Conservation (phyloP, 2,329 filamentous ascomycete species). For the Leptographium galeiforme region DNA sequence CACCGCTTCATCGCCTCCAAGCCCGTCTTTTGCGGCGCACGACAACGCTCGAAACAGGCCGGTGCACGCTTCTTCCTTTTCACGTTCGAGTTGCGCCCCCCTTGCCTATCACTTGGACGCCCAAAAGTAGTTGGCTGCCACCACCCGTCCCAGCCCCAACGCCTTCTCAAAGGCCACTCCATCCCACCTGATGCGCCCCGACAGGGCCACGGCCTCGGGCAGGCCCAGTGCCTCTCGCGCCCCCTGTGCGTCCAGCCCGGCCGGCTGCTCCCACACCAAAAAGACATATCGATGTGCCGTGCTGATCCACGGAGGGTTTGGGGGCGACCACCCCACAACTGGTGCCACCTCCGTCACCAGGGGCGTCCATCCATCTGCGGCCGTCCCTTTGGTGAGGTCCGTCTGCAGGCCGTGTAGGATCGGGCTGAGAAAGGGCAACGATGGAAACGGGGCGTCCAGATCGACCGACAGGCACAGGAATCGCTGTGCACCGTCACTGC, state of each 20-base stretch:
- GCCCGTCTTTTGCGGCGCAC: too few species aligned
- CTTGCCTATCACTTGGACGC: neutral
- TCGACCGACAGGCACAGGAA: slow-evolving; percentile 30
- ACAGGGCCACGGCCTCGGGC: slow-evolving; percentile 21
- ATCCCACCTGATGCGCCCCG: slow-evolving; percentile 27
- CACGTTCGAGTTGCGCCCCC: neutral
- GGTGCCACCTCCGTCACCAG: neutral
- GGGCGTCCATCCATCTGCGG: slow-evolving; percentile 6
- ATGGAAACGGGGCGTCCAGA: slow-evolving; percentile 31
- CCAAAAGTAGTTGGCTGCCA: slow-evolving; percentile 15
- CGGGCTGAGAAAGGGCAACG: slow-evolving; percentile 26
- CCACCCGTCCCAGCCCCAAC: slow-evolving; percentile 11
- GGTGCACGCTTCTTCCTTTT: neutral
- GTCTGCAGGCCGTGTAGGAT: slow-evolving; percentile 34
- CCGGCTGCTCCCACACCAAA: slow-evolving; percentile 11
- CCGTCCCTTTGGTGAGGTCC: slow-evolving; percentile 16
- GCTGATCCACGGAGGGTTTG: slow-evolving; percentile 7
- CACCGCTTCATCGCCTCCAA: too few species aligned
- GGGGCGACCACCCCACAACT: slow-evolving; percentile 3
- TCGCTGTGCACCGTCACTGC: neutral
- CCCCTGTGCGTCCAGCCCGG: slow-evolving; percentile 6
- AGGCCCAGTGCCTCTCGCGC: slow-evolving; percentile 18
- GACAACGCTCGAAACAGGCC: too few species aligned
- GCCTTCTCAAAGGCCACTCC: slow-evolving; percentile 24
- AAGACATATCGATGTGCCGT: slow-evolving; percentile 10